Conservation (phyloP, 2,329 filamentous ascomycete species). For the Fusarium beomiforme region DNA sequence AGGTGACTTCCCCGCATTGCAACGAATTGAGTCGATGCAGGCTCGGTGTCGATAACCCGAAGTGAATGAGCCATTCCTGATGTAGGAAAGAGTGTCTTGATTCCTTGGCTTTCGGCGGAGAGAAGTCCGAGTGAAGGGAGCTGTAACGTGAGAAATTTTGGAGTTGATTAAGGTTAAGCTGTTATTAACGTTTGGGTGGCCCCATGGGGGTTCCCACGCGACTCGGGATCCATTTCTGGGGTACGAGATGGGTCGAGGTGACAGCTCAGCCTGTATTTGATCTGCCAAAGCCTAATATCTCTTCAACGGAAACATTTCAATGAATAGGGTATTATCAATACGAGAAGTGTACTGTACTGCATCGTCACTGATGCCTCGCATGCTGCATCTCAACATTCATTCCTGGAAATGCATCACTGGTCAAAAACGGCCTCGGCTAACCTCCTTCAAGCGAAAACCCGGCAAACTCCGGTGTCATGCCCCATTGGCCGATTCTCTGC, state of each 20-base stretch:
- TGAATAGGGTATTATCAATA: accelerated
- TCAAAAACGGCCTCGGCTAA: conserved; percentile 10
- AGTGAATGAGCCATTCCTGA: background rate
- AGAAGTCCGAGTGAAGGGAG: background rate
- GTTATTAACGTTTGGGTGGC: conserved; percentile 3
- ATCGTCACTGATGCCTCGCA: background rate
- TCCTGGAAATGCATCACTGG: background rate
- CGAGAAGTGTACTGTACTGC: accelerated
- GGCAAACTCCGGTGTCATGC: background rate
- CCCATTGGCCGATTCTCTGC: conserved; percentile 1
- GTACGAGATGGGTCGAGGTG: background rate
- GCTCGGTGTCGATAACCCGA: conserved; percentile 17
- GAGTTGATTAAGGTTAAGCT: conserved; percentile 12
- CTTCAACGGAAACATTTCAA: accelerated
- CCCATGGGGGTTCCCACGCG: conserved; percentile 11
- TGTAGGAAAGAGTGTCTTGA: background rate
- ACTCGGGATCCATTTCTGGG: conserved; percentile 12
- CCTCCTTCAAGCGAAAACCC: background rate
- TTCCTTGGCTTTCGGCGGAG: background rate
- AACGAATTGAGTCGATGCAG: background rate
- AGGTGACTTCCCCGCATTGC: conserved; percentile 15
- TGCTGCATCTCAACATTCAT: background rate
- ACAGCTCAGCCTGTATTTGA: background rate
- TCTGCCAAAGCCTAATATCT: background rate
- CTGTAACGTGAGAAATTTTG: background rate